Conservation (phyloP, 805 yeast genomes). For the Wickerhamiella spandovensis region DNA sequence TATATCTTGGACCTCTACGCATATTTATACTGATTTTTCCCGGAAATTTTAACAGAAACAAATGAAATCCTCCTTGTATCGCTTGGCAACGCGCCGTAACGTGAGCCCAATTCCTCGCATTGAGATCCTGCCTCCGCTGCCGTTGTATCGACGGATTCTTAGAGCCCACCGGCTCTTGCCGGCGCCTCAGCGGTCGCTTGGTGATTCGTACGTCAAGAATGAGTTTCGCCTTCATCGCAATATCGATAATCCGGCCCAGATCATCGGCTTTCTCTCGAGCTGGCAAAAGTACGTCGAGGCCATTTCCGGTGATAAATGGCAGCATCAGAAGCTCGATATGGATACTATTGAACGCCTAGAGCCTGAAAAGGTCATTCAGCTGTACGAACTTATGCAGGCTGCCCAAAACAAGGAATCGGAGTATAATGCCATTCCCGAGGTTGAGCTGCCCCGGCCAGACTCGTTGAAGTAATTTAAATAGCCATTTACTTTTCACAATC, state of each 20-base stretch:
- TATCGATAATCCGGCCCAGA: slow-evolving; percentile 81
- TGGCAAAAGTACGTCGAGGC: slow-evolving; percentile 57
- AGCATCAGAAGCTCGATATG: slow-evolving; percentile 45
- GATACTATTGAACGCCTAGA: slow-evolving; percentile 67
- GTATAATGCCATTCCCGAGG: slow-evolving; percentile 22
- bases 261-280: slow-evolving; percentile 81
- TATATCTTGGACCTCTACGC: no score
- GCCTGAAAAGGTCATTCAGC: slow-evolving; percentile 79
- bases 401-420: slow-evolving; percentile 26
- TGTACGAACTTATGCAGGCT: slow-evolving; percentile 34
- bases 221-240: slow-evolving; percentile 78
- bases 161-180: slow-evolving; percentile 59
- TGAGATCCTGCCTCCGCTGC: slow-evolving; percentile 62
- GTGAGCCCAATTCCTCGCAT: slow-evolving; percentile 14
- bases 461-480: neutral
- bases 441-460: slow-evolving; percentile 4
- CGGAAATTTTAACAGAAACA: no score
- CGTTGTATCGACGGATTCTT: slow-evolving; percentile 63
- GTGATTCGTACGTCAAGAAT: slow-evolving; percentile 77
- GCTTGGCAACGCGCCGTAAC: slow-evolving; percentile 14
- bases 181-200: slow-evolving; percentile 60
- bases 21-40: no score
- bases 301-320: slow-evolving; percentile 43
- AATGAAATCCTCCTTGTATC: neutral
- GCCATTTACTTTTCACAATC: no score